Base-by-base conservation (phyloP, 257 asterid genomes). In the Scutellaria minor region DNA sequence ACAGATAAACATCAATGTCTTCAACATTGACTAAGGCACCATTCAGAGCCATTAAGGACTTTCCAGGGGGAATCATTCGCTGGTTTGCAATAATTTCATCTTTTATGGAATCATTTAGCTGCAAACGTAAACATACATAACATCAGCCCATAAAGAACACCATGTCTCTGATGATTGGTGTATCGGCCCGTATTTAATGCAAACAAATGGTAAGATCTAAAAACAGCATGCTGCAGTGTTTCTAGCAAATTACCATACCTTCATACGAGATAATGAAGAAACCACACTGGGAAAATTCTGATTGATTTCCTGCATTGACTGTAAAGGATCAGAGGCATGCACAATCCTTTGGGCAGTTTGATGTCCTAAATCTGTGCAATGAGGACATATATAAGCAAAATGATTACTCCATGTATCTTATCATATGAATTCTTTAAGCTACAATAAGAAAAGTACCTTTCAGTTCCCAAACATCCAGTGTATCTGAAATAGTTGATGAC, bases 21-120 rank as follows among this genome's bases (percentile, higher is more conserved):
- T 92, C 99, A 76, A 87, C 84, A 81, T 88, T 88, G 92, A 95
- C 24, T 59, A 95, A 90, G 86, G 99, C 99, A 53, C 99, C 99
- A 83, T 95, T 95, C 81, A 95, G 78, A 73, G 98, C 98, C 97
- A 95, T 84, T 77, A 95, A 81, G 74, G 99, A 92, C 91, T 92
- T 95, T 58, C 99, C 99, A 56, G 99, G 96, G 22, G 99, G 98
- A 68, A 95, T 85, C 99, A 92, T 92, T 74, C 97, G 87, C 90
- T 95, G 99, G 79, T 95, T 95, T 50, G 85, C 80, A 54, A 86
- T 83, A 70, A 95, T 95, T 87, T 95, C 99, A 78, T 91, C 98
- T 79, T 95, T 95, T 72, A 95, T 87, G 78, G 98, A 86, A 56
- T 88, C 98, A 75, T 92, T 92, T 78, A 95, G 87, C 99, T 95